Percentiles rank a stretch among this genome's conserved stretches.
phyloP scores from a whole-genome alignment of 257 asterid species.

The Paraleonurus japonicus region DNA sequence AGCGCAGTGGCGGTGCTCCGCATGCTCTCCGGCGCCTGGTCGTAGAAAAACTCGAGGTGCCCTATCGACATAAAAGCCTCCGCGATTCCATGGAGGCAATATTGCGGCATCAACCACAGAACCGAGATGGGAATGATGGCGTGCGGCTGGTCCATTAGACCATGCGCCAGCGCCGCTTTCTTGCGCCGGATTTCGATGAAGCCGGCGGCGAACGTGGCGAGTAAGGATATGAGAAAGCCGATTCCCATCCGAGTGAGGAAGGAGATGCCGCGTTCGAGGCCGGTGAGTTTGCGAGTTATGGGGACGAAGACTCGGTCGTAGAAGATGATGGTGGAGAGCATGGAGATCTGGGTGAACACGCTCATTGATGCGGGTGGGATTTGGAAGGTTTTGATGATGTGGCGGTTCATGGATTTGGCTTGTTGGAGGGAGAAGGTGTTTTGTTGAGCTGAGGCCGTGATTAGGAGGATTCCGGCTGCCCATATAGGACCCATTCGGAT shows the following conservation, averaged over 20 bases:
- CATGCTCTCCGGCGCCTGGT: constrained; percentile 90
- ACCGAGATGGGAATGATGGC: constrained; percentile 57
- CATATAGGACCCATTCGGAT: constrained; percentile 89
- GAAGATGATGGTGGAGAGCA: constrained; percentile 59
- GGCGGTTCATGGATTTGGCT: constrained; percentile 79
- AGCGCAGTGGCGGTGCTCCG: constrained; percentile 76
- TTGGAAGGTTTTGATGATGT: constrained; percentile 53
- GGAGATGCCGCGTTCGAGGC: constrained; percentile 73
- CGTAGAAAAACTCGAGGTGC: constrained; percentile 72
- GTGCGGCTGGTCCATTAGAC: constrained; percentile 39
- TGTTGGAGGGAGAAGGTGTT: constrained; percentile 76
- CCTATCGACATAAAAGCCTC: constrained; percentile 87
- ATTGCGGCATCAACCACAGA: constrained; percentile 70
- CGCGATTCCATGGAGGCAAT: constrained; percentile 67
- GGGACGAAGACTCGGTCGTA: constrained; percentile 75
- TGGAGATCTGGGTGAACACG: constrained; percentile 63
- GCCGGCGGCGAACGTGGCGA: constrained; percentile 75
- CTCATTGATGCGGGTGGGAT: constrained; percentile 81
- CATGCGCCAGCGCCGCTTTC: constrained; percentile 42
- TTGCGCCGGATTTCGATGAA: constrained; percentile 66
- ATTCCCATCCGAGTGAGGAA: constrained; percentile 75
- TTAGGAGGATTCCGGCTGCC: constrained; percentile 80
- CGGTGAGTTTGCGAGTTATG: constrained; percentile 52
- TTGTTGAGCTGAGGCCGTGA: constrained; percentile 77
- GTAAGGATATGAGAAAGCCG: constrained; percentile 57